Base-by-base conservation (phyloP, 2,329 filamentous ascomycete species). In the Xylariaceae sp. region DNA sequence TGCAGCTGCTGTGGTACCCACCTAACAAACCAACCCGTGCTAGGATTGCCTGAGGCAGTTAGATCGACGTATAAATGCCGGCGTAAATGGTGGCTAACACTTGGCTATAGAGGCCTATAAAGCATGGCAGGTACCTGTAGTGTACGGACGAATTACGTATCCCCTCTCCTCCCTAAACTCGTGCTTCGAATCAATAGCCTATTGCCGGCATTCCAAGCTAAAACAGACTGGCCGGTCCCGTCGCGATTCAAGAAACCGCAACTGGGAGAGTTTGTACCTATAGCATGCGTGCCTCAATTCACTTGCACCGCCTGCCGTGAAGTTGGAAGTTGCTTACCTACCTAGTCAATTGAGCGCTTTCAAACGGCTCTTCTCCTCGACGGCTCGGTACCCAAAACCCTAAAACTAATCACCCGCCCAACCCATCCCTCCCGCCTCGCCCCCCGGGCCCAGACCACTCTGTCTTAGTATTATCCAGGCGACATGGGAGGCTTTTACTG, bases 401-500 rank as follows among this genome's bases (percentile, higher is more conserved):
- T 42, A 42, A 42, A 42, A 3, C 19, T 9, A 42, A 34, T 10
- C 6, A 30, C 10, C 29, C 29, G 29, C 6, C 29, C 29, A 2
- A 13, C 13, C 13, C 19, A 42, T 15, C 19, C 19, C 9, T 21
- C 40, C 9, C 19, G 19, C 19, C 40, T 19, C 37, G 10, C 18
- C 37, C 36, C 36, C 19, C 40, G 7, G 19, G 19, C 16, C 40
- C 40, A 26, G 37, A 19, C 18, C 10, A 34, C 32, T 4, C 9
- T 10, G 6, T 34, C 13, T 34, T 34, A 34, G 6, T 15, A 34
- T 34, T 13, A 34, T 34, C 32, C 32, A 47, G 39, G 18, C 48
- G 37, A 45, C 2, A 58, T 58, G 56, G 49, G 18, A 8, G 40
- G 18, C 10, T 42, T 42, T n/a, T 42, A 48, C 44, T 18, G 56